Base-by-base conservation (phyloP, 164 flowering plant genomes). In the Annona squamosa region DNA sequence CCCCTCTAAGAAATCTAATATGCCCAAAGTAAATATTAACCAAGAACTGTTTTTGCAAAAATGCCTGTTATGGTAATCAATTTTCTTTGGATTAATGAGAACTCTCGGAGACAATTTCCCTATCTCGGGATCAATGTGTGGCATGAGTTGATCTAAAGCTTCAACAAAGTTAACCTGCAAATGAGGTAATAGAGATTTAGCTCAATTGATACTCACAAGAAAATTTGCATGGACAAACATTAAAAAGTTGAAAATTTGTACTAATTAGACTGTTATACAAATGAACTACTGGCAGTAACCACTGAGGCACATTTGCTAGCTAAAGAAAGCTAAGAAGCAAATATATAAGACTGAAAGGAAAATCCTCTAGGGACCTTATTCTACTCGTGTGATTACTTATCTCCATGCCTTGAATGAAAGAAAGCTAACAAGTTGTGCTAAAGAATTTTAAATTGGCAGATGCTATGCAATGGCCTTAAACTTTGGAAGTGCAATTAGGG, bases 111-210 rank as follows among this genome's bases (percentile, higher is more conserved):
- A 98, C 84, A 93, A 78, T 78, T 96, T 96, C 52, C 97, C 88
- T 77, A 96, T 93, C 79, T 96, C 99, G 74, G 99, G 99, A 82
- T 96, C 99, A 87, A 96, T 93, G 44, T 97, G 98, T 69, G 99
- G 99, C 98, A 96, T 91, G 56, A 96, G 88, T 81, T 96, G 98
- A 85, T 96, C 99, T 5, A 96, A 76, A 70, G 99, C 99, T 85
- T 96, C 99, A 74, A 96, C 81, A 77, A 96, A 96, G 48, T 98
- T 93, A 52, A 96, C 99, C 99, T 96, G 86, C 2, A 43, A 48
- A 48, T 19, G 13, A 18, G 41, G 1, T 69, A 48, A 52, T 17
- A 16, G 61, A 52, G 59, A 10, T 52, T 76, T 62, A 75, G 48
- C 65, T 62, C 42, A 62, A 37, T 56, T 67, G 48, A 44, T 2